Evolutionary conservation across 192 early-diverging fungal genomes (phyloP), one percentile per base, ranked within the genome.

Genomic region (Coemansia sp.): DNA sequence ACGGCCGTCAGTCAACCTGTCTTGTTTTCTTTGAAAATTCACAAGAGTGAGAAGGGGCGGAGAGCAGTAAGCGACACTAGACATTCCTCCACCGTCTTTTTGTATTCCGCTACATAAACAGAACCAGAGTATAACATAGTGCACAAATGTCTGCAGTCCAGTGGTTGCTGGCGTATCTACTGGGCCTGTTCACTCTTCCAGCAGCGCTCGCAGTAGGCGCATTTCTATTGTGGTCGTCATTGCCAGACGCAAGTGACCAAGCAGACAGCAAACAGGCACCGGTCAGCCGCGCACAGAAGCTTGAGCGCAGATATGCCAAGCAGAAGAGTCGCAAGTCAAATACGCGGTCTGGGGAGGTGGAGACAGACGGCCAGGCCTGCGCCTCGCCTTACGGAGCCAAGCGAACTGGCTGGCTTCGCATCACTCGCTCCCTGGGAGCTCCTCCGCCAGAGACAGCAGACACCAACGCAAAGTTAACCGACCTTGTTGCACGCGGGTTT

Each of bases 341-440:
- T 5, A 9, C 51, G 5, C 45, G 13, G 14, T 25, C 43, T 49
- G 17, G 43, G 37, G 20, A 48, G 11, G 3, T 7, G 5, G 60
- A 7, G 14, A 41, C 40, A 42, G 53, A 55, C 32, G 12, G n/a
- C 1, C 65, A 55, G 55, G 40, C 71, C 40, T 44, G 22, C 11
- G 10, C 61, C 38, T 76, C 75, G 32, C 74, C 79, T 7, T 82
- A 76, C 50, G 65, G 79, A 45, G 59, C n/a, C 13, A 67, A 76
- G n/a, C 76, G 73, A 20, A 64, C 73, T 20, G 81, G 81, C 13
- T 82, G 79, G 79, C 79, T 82, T 49, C 79, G 69, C 46, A 82
- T 82, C 53, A 71, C 74, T 13, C 70, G 79, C 40, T 65, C 79
- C 37, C 68, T 71, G 7, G 79, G 69, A 12, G 43, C 58, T 25